Conservation (phyloP, 2,329 filamentous ascomycete genomes). For the Beauveria sp. region DNA sequence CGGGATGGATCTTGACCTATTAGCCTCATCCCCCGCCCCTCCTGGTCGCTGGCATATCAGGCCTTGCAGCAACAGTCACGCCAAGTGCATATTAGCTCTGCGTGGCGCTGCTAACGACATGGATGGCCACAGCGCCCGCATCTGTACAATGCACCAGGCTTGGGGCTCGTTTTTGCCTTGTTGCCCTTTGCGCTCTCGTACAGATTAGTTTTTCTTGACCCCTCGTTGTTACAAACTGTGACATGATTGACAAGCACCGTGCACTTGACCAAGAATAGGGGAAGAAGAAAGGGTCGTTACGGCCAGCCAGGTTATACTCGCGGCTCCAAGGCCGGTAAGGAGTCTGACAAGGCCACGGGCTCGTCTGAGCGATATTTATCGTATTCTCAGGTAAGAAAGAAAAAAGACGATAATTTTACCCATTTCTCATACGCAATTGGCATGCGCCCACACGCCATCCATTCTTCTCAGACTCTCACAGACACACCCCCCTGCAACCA, state of each 20-base stretch:
- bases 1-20: neutral
- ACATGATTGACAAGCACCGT: too few relatives aligned
- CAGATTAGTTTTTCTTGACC: neutral
- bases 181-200: neutral
- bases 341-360: too few relatives aligned
- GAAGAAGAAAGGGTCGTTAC: too few relatives aligned
- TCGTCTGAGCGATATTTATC: neutral
- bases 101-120: constrained; percentile 3
- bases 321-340: too few relatives aligned
- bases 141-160: neutral
- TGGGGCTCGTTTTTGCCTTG: neutral
- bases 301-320: too few relatives aligned
- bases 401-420: neutral
- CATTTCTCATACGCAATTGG: neutral
- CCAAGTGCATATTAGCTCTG: neutral
- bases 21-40: neutral
- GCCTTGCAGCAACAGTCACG: neutral
- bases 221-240: too few relatives aligned
- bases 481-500: neutral
- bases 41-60: neutral
- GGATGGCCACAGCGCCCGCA: neutral
- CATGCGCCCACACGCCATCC: neutral
- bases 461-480: neutral
- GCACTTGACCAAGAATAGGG: too few relatives aligned
- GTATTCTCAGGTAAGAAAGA: neutral